Percentiles rank a stretch among this genome's conserved stretches.
These are phyloP conservation scores for Eucalyptus sideroxylon DNA, from an alignment of 345 rosid species.

Conservation along the genomic window DNA sequence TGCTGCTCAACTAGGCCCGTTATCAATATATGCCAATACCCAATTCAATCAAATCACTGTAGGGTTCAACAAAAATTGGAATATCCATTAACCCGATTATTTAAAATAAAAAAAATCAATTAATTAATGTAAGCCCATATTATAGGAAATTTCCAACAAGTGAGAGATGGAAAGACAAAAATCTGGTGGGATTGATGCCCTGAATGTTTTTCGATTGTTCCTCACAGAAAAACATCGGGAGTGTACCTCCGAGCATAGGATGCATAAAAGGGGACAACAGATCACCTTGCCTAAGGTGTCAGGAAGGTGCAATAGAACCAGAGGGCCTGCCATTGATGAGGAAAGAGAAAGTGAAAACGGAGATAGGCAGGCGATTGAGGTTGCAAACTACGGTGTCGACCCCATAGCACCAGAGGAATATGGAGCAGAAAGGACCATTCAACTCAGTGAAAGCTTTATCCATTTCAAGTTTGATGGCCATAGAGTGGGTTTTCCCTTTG, in stretches of 20 bases:
- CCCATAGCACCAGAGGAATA: not conserved
- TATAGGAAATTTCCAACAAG: too few species aligned
- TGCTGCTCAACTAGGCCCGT: too few species aligned
- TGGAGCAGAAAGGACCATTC: not conserved
- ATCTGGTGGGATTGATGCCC: not conserved
- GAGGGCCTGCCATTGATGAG: not conserved
- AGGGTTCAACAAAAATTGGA: too few species aligned
- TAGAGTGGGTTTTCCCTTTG: too few species aligned
- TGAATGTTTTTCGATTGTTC: not conserved
- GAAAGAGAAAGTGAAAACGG: not conserved
- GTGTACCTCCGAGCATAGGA: not conserved
- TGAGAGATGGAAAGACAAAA: not conserved
- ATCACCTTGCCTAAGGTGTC: not conserved
- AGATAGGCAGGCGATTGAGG: not conserved
- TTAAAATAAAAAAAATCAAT: too few species aligned
- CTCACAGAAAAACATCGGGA: not conserved
- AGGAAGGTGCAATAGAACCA: not conserved
- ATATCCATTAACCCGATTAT: too few species aligned
- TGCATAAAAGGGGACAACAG: not conserved
- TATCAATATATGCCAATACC: too few species aligned
- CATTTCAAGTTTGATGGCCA: not conserved
- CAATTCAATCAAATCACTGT: too few species aligned
- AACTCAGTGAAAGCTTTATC: not conserved
- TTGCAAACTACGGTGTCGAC: not conserved
- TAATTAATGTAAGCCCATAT: too few species aligned